phyloP scores from a whole-genome alignment of 2,329 filamentous ascomycete genomes.

The Colletotrichum sp. region DNA sequence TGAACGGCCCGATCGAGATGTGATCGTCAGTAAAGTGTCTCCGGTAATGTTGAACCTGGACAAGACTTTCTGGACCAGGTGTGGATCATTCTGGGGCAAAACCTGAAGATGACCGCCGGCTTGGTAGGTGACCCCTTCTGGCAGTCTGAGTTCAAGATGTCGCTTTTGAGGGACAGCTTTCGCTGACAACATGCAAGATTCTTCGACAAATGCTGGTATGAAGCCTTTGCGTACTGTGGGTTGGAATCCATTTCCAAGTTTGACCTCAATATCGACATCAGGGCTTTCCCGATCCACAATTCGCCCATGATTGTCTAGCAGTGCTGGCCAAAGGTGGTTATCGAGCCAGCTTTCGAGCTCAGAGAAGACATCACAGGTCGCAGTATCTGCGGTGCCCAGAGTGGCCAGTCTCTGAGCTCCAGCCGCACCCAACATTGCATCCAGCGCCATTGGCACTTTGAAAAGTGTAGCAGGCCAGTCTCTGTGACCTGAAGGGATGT shows the following conservation, averaged over 20 bases:
- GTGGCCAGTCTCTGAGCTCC: constrained; percentile 39
- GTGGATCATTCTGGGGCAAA: background rate
- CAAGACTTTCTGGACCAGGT: background rate
- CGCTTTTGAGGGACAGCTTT: background rate
- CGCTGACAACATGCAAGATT: constrained; percentile 51
- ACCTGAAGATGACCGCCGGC: background rate
- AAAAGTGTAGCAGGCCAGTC: constrained; percentile 67
- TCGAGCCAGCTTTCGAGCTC: constrained; percentile 73
- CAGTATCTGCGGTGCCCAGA: constrained; percentile 61
- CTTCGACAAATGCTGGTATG: constrained; percentile 60
- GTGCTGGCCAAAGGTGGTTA: constrained; percentile 50
- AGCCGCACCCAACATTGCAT: background rate
- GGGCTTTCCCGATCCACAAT: too few relatives aligned
- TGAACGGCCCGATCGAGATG: background rate
- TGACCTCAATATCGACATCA: constrained; percentile 32
- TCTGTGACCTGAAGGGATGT: background rate
- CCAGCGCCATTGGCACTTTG: constrained; percentile 52
- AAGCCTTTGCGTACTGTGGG: constrained; percentile 60
- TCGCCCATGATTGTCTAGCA: constrained; percentile 37
- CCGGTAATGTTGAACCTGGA: background rate
- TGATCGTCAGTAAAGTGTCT: background rate
- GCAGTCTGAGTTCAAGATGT: background rate
- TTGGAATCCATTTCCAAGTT: constrained; percentile 56
- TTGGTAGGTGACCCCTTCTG: background rate
- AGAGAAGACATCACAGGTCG: constrained; percentile 69